Base-by-base conservation (phyloP, 1,139 yeast genomes). In the Taphrina sp. region DNA sequence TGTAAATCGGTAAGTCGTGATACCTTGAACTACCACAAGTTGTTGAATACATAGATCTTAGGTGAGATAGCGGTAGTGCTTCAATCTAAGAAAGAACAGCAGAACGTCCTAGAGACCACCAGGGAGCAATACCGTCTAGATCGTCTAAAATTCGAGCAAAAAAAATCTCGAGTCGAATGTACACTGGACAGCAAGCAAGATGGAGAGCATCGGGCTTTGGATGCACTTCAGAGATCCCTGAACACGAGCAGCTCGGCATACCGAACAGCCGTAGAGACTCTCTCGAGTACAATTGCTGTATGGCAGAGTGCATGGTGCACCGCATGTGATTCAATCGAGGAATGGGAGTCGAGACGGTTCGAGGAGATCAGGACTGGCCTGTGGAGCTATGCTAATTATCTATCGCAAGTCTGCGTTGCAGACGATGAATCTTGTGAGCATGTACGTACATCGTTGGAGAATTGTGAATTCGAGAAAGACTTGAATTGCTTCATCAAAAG, bases 291-390 rank as follows among this genome's bases (percentile, higher is more conserved):
- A n/a, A 78, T 81, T 62, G 85, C 82, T 39, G 73, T 78, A 4
- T 92, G 90, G 85, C 76, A 80, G 57, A 72, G 79, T 38, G 95
- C 89, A 64, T 92, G 98, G 98, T 75, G 78, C 55, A 70, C 74
- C 19, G 76, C 87, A 0, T 78, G 90, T 42, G 80, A 77, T 60
- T 58, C 81, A 62, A 75, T 87, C 60, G 95, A 90, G 69, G 80
- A 76, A 59, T 71, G 87, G 61, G 98, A 92, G 66, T 79, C 80
- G 52, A 89, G 86, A 64, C 77, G 95, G 61, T 80, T 89, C 56
- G 85, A 85, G 64, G 78, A 83, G 59, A 67, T 87, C 58, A 87
- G 89, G 64, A 75, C 85, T 16, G 86, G 84, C 64, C 70, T 94
- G 61, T 94, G 95, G 83, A 85, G 83, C 42, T 90, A 77, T 67